Conservation (phyloP, 371 early-diverging fungal species). For the Apophysomyces elegans region DNA sequence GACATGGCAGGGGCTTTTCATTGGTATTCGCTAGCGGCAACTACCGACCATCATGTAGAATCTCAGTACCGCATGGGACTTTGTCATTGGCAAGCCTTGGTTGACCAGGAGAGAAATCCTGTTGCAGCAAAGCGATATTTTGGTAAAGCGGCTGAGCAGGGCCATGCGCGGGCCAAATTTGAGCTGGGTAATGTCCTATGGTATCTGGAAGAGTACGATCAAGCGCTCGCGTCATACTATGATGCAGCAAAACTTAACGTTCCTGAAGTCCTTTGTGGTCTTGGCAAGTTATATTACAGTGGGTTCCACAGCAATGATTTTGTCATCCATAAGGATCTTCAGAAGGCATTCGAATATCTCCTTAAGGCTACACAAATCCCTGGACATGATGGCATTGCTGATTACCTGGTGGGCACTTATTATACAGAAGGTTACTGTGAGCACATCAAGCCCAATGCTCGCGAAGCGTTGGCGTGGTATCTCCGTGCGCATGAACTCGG, state of each 20-base stretch:
- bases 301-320: conserved; percentile 14
- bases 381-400: conserved; percentile 13
- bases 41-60: conserved; percentile 24
- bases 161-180: conserved; percentile 34
- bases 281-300: conserved; percentile 25
- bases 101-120: conserved; percentile 27
- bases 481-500: conserved; percentile 17
- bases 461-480: conserved; percentile 22
- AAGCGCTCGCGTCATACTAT: conserved; percentile 15
- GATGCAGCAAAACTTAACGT: conserved; percentile 23
- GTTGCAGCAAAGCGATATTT: conserved; percentile 37
- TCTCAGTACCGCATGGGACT: conserved; percentile 39
- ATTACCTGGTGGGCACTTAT: conserved; percentile 27
- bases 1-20: conserved; percentile 22
- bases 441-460: conserved; percentile 7
- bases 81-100: conserved; percentile 33
- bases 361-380: conserved; percentile 16
- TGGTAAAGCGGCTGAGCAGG: conserved; percentile 31
- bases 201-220: conserved; percentile 20
- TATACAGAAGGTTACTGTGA: conserved; percentile 23
- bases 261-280: conserved; percentile 15
- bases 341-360: conserved; percentile 25
- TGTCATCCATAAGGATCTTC: conserved; percentile 17
- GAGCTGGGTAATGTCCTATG: conserved; percentile 36
- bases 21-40: conserved; percentile 40